A percentile compares a stretch with the other conserved stretches of the same genome.
These are phyloP conservation scores for Kernera saxatilis DNA, from an alignment of 345 rosid species.

Conservation along the genomic window DNA sequence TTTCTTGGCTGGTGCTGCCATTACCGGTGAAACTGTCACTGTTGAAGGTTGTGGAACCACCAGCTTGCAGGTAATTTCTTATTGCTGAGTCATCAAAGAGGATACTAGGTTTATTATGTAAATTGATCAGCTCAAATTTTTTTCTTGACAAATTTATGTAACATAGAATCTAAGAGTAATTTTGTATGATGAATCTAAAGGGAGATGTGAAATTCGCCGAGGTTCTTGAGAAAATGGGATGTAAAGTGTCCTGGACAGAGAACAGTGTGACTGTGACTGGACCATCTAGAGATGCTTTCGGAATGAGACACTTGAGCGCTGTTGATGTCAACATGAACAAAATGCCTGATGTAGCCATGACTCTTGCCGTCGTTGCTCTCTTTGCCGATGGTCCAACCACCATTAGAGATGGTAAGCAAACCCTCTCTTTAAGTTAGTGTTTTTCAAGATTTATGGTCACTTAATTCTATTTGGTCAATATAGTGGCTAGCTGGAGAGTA, in stretches of 20 bases:
- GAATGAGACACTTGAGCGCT: constrained; percentile 65
- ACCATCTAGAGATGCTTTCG: constrained; percentile 64
- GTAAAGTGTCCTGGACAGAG: constrained; percentile 85
- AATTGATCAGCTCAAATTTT: background rate
- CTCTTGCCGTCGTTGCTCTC: constrained; percentile 94
- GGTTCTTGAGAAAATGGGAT: constrained; percentile 96
- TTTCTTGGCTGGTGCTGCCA: constrained; percentile 94
- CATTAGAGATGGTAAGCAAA: constrained; percentile 78
- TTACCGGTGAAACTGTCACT: constrained; percentile 89
- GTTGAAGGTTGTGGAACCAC: constrained; percentile 96
- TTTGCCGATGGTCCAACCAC: constrained; percentile 91
- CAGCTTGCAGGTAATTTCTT: constrained; percentile 70
- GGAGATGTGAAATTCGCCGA: constrained; percentile 95
- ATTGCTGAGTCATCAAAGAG: background rate
- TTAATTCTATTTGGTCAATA: background rate
- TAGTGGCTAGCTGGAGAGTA: constrained; percentile 99
- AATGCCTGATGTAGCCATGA: constrained; percentile 99
- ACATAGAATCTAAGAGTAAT: background rate
- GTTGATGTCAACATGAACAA: constrained; percentile 97
- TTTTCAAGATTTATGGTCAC: background rate
- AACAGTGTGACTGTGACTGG: constrained; percentile 91
- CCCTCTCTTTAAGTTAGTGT: background rate
- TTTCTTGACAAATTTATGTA: background rate
- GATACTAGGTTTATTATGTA: background rate
- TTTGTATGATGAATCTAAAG: constrained; percentile 28